These are phyloP conservation scores for Tricladium varicosporioides DNA, from an alignment of 2,329 filamentous ascomycete genomes.

Conservation along the genomic window DNA sequence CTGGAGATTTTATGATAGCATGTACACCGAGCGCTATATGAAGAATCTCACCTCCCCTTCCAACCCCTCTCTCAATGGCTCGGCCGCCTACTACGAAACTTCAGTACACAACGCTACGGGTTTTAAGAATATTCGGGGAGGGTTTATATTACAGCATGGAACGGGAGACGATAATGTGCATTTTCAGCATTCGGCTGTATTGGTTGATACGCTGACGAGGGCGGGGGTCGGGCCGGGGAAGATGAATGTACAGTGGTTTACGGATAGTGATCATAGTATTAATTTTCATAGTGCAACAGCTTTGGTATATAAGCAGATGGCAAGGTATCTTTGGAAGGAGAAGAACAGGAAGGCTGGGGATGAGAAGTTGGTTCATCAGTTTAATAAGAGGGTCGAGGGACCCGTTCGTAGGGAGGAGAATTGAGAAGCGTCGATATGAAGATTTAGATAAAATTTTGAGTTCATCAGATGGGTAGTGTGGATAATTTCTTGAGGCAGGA, in stretches of 20 bases:
- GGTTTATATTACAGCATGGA: conserved; percentile 63
- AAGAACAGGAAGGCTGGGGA: conserved; percentile 44
- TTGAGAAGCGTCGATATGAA: no score
- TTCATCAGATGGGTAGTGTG: no score
- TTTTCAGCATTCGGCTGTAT: conserved; percentile 62
- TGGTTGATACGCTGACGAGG: conserved; percentile 60
- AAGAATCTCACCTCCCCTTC: conserved; percentile 51
- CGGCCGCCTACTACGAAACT: conserved; percentile 57
- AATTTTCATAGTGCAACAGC: conserved; percentile 51
- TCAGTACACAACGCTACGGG: conserved; percentile 57
- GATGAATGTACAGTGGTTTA: conserved; percentile 63
- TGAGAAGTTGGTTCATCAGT: conserved; percentile 26
- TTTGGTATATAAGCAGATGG: conserved; percentile 63
- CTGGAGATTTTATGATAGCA: conserved; percentile 69
- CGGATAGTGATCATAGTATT: conserved; percentile 63
- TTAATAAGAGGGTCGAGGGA: conserved; percentile 14
- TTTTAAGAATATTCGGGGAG: conserved; percentile 62
- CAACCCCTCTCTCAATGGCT: conserved; percentile 34
- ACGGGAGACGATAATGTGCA: conserved; percentile 72
- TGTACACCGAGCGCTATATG: conserved; percentile 75
- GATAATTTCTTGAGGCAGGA: no score
- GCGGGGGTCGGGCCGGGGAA: conserved; percentile 57
- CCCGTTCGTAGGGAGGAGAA: no score
- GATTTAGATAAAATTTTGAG: no score
- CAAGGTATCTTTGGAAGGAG: conserved; percentile 59